Conservation (phyloP, 352 stramenopile genomes). For the Phytophthora constricta region DNA sequence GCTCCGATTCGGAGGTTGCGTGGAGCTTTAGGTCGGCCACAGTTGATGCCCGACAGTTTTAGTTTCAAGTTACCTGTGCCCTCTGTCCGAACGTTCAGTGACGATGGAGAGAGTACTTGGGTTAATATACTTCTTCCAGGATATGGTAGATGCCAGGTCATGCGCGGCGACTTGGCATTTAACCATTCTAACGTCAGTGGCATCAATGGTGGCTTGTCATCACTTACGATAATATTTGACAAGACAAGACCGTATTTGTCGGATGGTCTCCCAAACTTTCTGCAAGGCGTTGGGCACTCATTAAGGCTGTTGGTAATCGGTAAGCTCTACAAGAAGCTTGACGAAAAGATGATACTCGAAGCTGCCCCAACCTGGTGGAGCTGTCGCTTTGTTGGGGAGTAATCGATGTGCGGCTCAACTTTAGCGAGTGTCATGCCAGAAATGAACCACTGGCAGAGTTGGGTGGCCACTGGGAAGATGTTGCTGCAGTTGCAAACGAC, state of each 20-base stretch:
- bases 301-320: slow-evolving; percentile 4
- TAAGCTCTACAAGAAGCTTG: not conserved
- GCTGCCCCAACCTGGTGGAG: slow-evolving; percentile 6
- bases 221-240: slow-evolving; percentile 10
- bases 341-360: slow-evolving; percentile 10
- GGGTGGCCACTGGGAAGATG: no score
- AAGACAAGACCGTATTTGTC: not conserved
- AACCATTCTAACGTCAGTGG: not conserved
- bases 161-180: slow-evolving; percentile 8
- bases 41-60: no score
- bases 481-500: no score
- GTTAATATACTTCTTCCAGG: slow-evolving; percentile 10
- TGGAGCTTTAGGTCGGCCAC: no score
- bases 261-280: not conserved
- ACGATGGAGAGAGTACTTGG: slow-evolving; percentile 14
- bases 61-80: not conserved
- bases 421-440: slow-evolving; percentile 2
- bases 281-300: slow-evolving; percentile 4
- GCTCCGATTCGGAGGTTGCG: not conserved
- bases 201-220: not conserved
- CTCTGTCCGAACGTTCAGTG: slow-evolving; percentile 12
- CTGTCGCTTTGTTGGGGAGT: slow-evolving; percentile 1
- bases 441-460: no score
- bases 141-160: slow-evolving; percentile 12
- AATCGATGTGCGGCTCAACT: not conserved